These are phyloP conservation scores for Lentinula sp. DNA, from an alignment of 768 basidiomycete genomes.

Conservation along the genomic window DNA sequence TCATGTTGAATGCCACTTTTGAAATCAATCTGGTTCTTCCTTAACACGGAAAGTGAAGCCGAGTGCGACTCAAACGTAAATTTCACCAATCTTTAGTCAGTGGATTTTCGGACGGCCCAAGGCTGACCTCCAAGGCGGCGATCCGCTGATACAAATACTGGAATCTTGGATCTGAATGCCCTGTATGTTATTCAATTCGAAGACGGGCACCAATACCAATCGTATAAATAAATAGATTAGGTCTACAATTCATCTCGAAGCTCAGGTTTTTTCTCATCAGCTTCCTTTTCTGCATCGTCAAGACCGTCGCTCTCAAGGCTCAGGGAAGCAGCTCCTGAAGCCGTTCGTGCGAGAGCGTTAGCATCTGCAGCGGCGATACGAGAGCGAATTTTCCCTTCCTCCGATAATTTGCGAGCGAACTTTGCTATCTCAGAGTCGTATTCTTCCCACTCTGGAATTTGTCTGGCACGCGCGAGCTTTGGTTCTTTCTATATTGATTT, in stretches of 20 bases:
- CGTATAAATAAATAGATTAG: neutral
- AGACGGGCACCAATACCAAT: too few relatives aligned
- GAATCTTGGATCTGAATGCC: too few relatives aligned
- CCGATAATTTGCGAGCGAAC: conserved; percentile 69
- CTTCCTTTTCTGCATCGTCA: neutral
- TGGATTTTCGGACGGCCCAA: too few relatives aligned
- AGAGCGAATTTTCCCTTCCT: conserved; percentile 64
- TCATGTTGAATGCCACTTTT: too few relatives aligned
- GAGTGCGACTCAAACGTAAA: too few relatives aligned
- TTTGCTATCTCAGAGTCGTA: conserved; percentile 89
- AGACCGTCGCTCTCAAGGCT: neutral
- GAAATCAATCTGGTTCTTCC: too few relatives aligned
- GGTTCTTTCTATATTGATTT: conserved; percentile 77
- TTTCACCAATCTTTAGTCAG: too few relatives aligned
- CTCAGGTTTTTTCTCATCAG: neutral
- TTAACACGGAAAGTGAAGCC: too few relatives aligned
- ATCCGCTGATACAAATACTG: too few relatives aligned
- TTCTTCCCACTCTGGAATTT: conserved; percentile 96
- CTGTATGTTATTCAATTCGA: too few relatives aligned
- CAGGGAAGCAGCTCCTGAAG: conserved; percentile 7
- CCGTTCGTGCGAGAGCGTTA: conserved; percentile 56
- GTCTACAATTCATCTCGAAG: conserved; percentile 8
- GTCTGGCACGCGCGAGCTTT: conserved; percentile 85
- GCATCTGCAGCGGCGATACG: conserved; percentile 63
- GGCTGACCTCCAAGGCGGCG: too few relatives aligned